phyloP scores from a whole-genome alignment of 345 rosid genomes.

The Camelina laxa region DNA sequence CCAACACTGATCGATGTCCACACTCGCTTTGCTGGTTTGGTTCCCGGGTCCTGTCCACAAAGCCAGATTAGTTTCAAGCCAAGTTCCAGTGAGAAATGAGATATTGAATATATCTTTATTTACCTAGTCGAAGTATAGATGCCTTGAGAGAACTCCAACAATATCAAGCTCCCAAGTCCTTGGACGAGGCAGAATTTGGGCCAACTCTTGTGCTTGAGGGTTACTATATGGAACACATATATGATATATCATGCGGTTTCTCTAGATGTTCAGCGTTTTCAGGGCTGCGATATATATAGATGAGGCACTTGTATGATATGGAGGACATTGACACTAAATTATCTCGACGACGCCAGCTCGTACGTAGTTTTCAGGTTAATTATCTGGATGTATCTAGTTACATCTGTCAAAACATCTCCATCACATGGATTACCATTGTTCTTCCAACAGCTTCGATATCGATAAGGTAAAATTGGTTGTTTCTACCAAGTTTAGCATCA shows the following conservation, averaged over 20 bases:
- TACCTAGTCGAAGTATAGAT: slow-evolving; percentile 60
- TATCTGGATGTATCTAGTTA: slow-evolving; percentile 53
- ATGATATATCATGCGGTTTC: slow-evolving; percentile 53
- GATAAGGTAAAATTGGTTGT: slow-evolving; percentile 59
- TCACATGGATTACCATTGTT: slow-evolving; percentile 58
- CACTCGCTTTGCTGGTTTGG: slow-evolving; percentile 49
- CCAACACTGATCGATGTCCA: slow-evolving; percentile 59
- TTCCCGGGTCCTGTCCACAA: slow-evolving; percentile 55
- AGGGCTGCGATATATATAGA: slow-evolving; percentile 54
- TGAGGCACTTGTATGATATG: slow-evolving; percentile 50
- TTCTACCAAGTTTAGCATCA: slow-evolving; percentile 59
- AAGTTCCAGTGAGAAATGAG: background rate
- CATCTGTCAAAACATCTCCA: slow-evolving; percentile 61
- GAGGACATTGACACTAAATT: slow-evolving; percentile 54
- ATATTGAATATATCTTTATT: background rate
- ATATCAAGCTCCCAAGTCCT: slow-evolving; percentile 57
- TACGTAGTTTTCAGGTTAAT: slow-evolving; percentile 51
- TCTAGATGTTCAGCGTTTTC: slow-evolving; percentile 53
- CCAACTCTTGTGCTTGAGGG: slow-evolving; percentile 61
- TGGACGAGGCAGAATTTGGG: slow-evolving; percentile 55
- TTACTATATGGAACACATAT: slow-evolving; percentile 61
- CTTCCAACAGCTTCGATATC: slow-evolving; percentile 71
- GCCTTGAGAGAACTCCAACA: slow-evolving; percentile 56
- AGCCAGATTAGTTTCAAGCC: background rate
- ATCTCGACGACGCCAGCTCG: slow-evolving; percentile 54